These are phyloP conservation scores for Lentinula novae-zelandiae DNA, from an alignment of 1,284 basidiomycete genomes.

Conservation along the genomic window DNA sequence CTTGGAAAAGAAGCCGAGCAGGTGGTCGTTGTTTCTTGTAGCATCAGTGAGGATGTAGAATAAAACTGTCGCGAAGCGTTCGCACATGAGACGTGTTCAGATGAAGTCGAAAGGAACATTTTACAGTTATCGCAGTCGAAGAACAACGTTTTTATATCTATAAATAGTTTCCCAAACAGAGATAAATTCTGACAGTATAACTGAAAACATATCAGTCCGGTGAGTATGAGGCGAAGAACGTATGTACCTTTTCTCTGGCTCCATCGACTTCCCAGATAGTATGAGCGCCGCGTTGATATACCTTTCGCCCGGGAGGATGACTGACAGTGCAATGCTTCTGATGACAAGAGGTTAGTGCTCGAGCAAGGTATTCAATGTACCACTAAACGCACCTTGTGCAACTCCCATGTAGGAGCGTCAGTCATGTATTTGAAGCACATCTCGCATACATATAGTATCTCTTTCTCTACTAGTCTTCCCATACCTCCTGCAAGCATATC, in stretches of 20 bases:
- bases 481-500: constrained; percentile 67
- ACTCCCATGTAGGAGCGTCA: constrained; percentile 66
- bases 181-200: constrained; percentile 95
- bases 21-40: constrained; percentile 71
- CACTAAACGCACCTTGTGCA: constrained; percentile 60
- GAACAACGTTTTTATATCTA: constrained; percentile 96
- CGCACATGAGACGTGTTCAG: background rate
- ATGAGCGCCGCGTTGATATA: constrained; percentile 89
- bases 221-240: background rate
- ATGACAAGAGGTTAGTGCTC: constrained; percentile 14
- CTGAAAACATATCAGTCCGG: constrained; percentile 36
- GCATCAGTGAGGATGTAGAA: constrained; percentile 95
- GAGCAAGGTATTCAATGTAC: constrained; percentile 8
- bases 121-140: constrained; percentile 87
- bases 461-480: constrained; percentile 46
- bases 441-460: constrained; percentile 80
- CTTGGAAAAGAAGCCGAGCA: constrained; percentile 96
- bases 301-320: constrained; percentile 85
- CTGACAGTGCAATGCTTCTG: constrained; percentile 71
- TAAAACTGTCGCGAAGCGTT: constrained; percentile 48
- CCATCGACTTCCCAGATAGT: constrained; percentile 97
- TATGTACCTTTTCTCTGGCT: constrained; percentile 70
- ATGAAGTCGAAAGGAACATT: background rate
- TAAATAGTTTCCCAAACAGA: constrained; percentile 97
- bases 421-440: constrained; percentile 97